Evolutionary conservation across 495 filamentous ascomycete genomes (phyloP).

Genomic region (Podospora fimiseda): DNA sequence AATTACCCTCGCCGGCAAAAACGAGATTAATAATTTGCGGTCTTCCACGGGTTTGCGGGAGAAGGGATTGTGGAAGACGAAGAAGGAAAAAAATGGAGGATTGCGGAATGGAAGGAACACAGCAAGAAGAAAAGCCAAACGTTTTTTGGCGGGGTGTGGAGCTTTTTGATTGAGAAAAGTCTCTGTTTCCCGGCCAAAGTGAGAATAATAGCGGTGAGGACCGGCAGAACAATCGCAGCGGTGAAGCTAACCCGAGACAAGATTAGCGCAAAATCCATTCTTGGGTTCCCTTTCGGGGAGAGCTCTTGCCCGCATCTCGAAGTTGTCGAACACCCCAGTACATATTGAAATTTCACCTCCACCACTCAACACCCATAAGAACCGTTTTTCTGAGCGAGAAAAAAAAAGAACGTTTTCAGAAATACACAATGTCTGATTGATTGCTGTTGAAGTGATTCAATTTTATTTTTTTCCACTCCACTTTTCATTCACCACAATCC

Average conservation of each 20-base stretch:
- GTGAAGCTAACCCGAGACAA: constrained; percentile 7
- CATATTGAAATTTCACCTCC: too few relatives aligned
- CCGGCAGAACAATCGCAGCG: constrained; percentile 14
- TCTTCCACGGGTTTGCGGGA: constrained; percentile 13
- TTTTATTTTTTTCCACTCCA: too few relatives aligned
- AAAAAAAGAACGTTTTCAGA: too few relatives aligned
- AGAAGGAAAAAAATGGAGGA: constrained; percentile 18
- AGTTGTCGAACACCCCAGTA: too few relatives aligned
- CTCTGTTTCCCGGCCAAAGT: not conserved
- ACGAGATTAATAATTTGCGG: constrained; percentile 10
- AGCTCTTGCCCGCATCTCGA: too few relatives aligned
- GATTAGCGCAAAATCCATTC: constrained; percentile 18
- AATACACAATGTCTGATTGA: too few relatives aligned
- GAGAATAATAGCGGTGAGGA: constrained; percentile 21
- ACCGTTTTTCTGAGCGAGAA: too few relatives aligned
- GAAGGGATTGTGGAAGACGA: constrained; percentile 17
- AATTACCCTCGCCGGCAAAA: constrained; percentile 21
- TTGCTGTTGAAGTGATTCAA: too few relatives aligned
- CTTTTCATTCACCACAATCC: too few relatives aligned
- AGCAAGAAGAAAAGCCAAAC: constrained; percentile 11
- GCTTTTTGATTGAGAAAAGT: constrained; percentile 15
- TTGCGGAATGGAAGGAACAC: constrained; percentile 1
- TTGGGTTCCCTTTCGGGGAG: too few relatives aligned
- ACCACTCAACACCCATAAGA: too few relatives aligned
- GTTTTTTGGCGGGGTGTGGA: constrained; percentile 29